phyloP scores from a whole-genome alignment of 2,329 filamentous ascomycete species.

The Emmonsiellopsis sp. region DNA sequence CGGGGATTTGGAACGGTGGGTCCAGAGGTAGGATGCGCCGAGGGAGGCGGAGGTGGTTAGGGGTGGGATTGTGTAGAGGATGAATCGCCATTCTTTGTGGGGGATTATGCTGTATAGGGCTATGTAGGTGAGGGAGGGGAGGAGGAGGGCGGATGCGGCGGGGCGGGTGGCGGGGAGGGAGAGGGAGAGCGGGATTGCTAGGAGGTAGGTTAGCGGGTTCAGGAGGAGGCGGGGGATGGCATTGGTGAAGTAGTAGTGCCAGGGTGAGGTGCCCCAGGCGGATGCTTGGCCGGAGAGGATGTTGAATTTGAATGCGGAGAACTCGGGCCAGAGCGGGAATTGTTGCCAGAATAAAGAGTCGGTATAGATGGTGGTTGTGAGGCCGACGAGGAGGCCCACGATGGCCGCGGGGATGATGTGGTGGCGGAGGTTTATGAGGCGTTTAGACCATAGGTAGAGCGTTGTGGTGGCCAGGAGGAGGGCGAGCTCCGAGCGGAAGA shows the following conservation, averaged over 20 bases:
- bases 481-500: slow-evolving; percentile 86
- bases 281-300: slow-evolving; percentile 73
- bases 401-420: slow-evolving; percentile 58
- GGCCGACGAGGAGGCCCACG: slow-evolving; percentile 55
- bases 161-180: slow-evolving; percentile 45
- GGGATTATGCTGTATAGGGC: slow-evolving; percentile 77
- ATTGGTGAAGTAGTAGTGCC: slow-evolving; percentile 76
- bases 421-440: slow-evolving; percentile 43
- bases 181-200: slow-evolving; percentile 37
- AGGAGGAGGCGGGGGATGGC: slow-evolving; percentile 74
- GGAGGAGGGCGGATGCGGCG: slow-evolving; percentile 44
- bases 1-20: slow-evolving; percentile 53
- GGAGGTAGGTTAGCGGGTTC: slow-evolving; percentile 57
- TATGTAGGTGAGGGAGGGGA: slow-evolving; percentile 65
- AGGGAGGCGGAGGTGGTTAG: slow-evolving; percentile 70
- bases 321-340: slow-evolving; percentile 76
- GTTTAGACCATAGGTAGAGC: slow-evolving; percentile 52
- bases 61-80: slow-evolving; percentile 76
- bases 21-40: slow-evolving; percentile 62
- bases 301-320: slow-evolving; percentile 84
- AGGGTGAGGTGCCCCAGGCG: slow-evolving; percentile 79
- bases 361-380: slow-evolving; percentile 61
- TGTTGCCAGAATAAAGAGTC: slow-evolving; percentile 93
- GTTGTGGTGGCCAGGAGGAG: slow-evolving; percentile 65
- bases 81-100: slow-evolving; percentile 94